Percentiles rank a stretch among this genome's conserved stretches.
phyloP scores from a whole-genome alignment of 2,329 filamentous ascomycete genomes.

The Alternaria triticina region DNA sequence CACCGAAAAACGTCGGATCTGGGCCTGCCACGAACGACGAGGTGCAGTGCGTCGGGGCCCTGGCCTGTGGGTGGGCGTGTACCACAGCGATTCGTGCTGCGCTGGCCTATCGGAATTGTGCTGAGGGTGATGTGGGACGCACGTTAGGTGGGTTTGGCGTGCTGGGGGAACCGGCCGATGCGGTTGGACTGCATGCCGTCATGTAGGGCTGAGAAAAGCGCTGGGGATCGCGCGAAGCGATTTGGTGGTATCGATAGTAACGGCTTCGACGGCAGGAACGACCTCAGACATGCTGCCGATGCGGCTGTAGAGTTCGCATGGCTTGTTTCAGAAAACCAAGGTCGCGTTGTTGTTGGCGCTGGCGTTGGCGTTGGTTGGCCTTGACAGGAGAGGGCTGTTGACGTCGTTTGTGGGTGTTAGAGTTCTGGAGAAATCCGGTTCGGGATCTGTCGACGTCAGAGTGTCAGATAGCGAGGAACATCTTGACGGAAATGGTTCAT shows the following conservation, averaged over 20 bases:
- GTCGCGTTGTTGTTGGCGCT: neutral
- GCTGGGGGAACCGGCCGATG: neutral
- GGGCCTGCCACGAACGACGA: neutral
- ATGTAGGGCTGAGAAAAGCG: slow-evolving; percentile 10
- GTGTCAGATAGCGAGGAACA: neutral
- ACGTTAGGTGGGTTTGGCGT: neutral
- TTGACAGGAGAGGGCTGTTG: neutral
- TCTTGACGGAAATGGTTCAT: neutral
- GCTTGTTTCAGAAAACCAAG: neutral
- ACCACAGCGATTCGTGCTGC: neutral
- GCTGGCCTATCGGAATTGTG: neutral
- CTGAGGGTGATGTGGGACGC: neutral
- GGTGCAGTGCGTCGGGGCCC: slow-evolving; percentile 2
- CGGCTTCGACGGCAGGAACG: neutral
- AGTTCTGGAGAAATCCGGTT: neutral
- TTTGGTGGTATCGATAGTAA: slow-evolving; percentile 7
- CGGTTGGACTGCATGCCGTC: slow-evolving; percentile 1
- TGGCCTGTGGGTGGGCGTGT: neutral
- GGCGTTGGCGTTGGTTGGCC: neutral
- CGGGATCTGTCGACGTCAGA: neutral
- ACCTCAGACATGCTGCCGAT: neutral
- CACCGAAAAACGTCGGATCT: neutral
- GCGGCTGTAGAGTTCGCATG: neutral
- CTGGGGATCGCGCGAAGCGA: neutral
- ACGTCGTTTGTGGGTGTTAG: neutral